phyloP scores from a whole-genome alignment of 768 basidiomycete species.

The Mycena kentingensis region DNA sequence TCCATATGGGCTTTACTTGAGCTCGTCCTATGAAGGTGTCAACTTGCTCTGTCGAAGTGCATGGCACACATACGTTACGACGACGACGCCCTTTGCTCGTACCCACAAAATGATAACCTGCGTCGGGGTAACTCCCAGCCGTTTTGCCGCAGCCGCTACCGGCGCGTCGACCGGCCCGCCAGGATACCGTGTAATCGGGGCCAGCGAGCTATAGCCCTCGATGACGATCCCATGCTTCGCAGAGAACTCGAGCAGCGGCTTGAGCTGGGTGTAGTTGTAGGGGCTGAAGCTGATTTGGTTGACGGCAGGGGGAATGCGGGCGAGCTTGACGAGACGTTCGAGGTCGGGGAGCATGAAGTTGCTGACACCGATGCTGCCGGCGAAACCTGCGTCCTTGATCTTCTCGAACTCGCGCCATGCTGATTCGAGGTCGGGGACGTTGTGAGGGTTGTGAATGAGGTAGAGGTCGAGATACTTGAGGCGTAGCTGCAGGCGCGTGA shows the following conservation, averaged over 20 bases:
- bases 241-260: slow-evolving; percentile 49
- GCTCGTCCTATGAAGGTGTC: slow-evolving; percentile 55
- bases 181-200: slow-evolving; percentile 60
- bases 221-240: slow-evolving; percentile 52
- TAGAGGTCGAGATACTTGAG: slow-evolving; percentile 68
- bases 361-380: slow-evolving; percentile 70
- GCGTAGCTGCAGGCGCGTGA: slow-evolving; percentile 48
- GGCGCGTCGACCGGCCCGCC: slow-evolving; percentile 68
- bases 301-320: slow-evolving; percentile 62
- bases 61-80: slow-evolving; percentile 57
- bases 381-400: slow-evolving; percentile 47
- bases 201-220: slow-evolving; percentile 59
- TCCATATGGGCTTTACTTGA: slow-evolving; percentile 59
- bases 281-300: slow-evolving; percentile 67
- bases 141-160: slow-evolving; percentile 53
- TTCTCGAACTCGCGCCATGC: slow-evolving; percentile 45
- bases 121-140: slow-evolving; percentile 57
- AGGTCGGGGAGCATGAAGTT: slow-evolving; percentile 62
- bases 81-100: slow-evolving; percentile 61
- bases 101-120: slow-evolving; percentile 76
- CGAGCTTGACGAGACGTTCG: slow-evolving; percentile 52
- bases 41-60: neutral
- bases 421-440: slow-evolving; percentile 36
- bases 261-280: slow-evolving; percentile 55
- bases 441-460: slow-evolving; percentile 57